Percentiles rank a stretch among this genome's conserved stretches.
Evolutionary conservation across 805 yeast species (phyloP).

Genomic region (Yarrowia divulgata): DNA sequence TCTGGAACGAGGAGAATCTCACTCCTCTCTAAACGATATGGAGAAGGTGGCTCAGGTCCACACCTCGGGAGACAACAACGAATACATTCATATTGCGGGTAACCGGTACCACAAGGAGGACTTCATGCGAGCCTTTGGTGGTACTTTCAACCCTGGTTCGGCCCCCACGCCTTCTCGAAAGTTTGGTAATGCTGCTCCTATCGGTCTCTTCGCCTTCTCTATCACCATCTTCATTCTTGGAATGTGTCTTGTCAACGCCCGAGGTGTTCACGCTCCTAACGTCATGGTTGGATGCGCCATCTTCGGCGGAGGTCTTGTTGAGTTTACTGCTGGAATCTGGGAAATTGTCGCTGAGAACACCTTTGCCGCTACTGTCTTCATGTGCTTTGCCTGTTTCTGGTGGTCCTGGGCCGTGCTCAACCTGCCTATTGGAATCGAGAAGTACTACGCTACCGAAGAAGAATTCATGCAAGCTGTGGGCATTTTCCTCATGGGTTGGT

Average conservation of each 20-base stretch:
- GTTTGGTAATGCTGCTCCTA: conserved; percentile 69
- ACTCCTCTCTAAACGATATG: conserved; percentile 25
- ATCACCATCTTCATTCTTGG: conserved; percentile 65
- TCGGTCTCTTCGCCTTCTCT: conserved; percentile 66
- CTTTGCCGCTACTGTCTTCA: conserved; percentile 63
- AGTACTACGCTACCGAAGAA: conserved; percentile 52
- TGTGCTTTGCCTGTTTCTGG: conserved; percentile 66
- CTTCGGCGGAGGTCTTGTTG: conserved; percentile 68
- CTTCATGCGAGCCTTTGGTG: conserved; percentile 62
- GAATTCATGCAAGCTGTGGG: conserved; percentile 58
- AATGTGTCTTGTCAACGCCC: conserved; percentile 60
- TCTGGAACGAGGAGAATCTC: conserved; percentile 32
- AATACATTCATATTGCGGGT: conserved; percentile 69
- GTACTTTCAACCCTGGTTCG: conserved; percentile 37
- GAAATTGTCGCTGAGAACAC: conserved; percentile 70
- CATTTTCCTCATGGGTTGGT: conserved; percentile 67
- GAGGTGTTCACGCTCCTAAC: conserved; percentile 62
- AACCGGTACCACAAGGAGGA: conserved; percentile 67
- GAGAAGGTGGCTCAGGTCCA: conserved; percentile 44
- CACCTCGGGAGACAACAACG: conserved; percentile 59
- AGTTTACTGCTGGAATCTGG: conserved; percentile 69
- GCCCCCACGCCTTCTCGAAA: conserved; percentile 54
- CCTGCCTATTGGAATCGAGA: conserved; percentile 59
- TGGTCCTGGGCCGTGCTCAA: conserved; percentile 65
- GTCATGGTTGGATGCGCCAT: conserved; percentile 66